Evolutionary conservation across 768 basidiomycete genomes (phyloP).

Genomic region (Suillus ampliporus): DNA sequence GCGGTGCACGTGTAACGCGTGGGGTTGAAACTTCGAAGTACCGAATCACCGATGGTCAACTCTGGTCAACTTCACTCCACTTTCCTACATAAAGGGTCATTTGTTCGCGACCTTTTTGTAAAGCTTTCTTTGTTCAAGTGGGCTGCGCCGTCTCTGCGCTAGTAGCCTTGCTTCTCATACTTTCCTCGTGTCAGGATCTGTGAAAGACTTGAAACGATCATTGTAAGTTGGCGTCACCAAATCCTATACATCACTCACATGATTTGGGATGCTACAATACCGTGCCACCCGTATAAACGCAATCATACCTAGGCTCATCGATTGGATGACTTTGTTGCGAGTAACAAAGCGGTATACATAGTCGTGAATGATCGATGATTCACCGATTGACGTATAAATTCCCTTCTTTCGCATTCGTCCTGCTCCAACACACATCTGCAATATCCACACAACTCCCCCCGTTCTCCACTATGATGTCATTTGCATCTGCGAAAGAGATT

Average conservation of each 20-base stretch:
- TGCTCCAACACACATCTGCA: background rate
- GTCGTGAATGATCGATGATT: background rate
- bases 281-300: no score
- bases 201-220: background rate
- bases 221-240: background rate
- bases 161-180: background rate
- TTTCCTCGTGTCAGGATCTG: background rate
- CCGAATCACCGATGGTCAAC: background rate
- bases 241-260: background rate
- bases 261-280: background rate
- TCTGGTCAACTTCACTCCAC: background rate
- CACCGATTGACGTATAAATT: background rate
- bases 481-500: background rate
- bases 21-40: background rate
- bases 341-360: conserved; percentile 1
- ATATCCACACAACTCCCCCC: no score
- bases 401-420: background rate
- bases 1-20: background rate
- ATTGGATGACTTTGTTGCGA: background rate
- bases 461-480: background rate
- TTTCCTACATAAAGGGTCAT: background rate
- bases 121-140: background rate
- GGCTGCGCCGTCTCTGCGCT: background rate
- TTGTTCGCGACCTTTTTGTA: background rate
- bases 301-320: background rate